Evolutionary conservation across 441 rosid genomes (phyloP), one percentile per base, ranked within the genome.

Genomic region (Aquilaria agallochum): DNA sequence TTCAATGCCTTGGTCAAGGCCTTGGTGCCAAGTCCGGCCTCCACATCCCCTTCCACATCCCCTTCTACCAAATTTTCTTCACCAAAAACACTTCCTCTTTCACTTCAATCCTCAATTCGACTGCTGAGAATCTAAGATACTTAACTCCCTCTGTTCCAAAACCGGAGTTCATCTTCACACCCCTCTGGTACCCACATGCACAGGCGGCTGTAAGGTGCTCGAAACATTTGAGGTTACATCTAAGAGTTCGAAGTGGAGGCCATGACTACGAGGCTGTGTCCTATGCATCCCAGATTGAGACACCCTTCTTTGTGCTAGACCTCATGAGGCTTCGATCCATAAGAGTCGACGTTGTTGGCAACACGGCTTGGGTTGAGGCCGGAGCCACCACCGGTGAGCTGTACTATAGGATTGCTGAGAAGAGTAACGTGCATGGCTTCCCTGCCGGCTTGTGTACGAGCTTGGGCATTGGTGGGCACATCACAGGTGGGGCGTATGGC

Each of bases 181-280:
- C 85, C n/a, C 62, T 74, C 44, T 68, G 71, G 33, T 80, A 62
- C 62, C 62, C 71, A 54, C 77, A 82, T 54, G 69, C 79, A 62
- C 84, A 73, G 55, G 76, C 82, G 5, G 70, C 80, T n/a, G 68
- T 79, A 20, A 30, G 55, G 44, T 79, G 87, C 5, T 72, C 80
- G 46, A 77, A 62, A 71, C 69, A 56, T 11, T 45, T 70, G 8
- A 58, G 65, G 10, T 64, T 82, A 14, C 79, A 69, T 44, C 56
- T 82, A 58, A 66, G 80, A 62, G 36, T 74, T 15, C 72, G 82
- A 55, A 82, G 87, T 12, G 87, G 80, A 7, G 84, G 84, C 8
- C 84, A 82, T 36, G 86, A 81, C 76, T 78, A 76, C 15, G 86
- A 82, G 42, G 86, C 83, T 44, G 69, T 75, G n/a, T 82, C 87